Percentiles rank a stretch among this genome's conserved stretches.
These are phyloP conservation scores for Triglochin maritima DNA, from an alignment of 106 monocot species.

Conservation along the genomic window DNA sequence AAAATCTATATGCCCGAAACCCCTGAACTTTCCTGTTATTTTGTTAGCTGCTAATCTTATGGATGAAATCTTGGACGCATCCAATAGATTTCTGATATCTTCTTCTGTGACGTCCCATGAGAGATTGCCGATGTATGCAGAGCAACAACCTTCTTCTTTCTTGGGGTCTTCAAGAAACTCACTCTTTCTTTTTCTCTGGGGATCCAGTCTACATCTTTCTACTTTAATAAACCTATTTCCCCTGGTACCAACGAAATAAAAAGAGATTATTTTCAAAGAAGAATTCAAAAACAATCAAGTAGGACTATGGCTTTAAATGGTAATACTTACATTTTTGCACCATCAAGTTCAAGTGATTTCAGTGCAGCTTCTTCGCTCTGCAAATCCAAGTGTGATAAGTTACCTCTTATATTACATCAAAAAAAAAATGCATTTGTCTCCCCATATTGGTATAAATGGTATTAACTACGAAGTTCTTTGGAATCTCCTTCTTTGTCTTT, in stretches of 20 bases:
- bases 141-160: conserved; percentile 47
- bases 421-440: too few relatives aligned
- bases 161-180: conserved; percentile 39
- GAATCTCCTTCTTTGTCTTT: too few relatives aligned
- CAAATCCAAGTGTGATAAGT: not conserved
- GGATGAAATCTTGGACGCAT: conserved; percentile 35
- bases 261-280: not conserved
- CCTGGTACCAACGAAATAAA: conserved; percentile 17
- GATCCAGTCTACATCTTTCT: conserved; percentile 48
- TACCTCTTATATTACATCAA: not conserved
- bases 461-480: too few relatives aligned
- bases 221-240: conserved; percentile 48
- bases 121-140: conserved; percentile 59
- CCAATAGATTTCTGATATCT: conserved; percentile 36
- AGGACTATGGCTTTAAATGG: not conserved
- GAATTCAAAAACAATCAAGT: not conserved
- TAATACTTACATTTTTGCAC: conserved; percentile 4
- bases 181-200: conserved; percentile 33
- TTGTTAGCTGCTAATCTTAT: conserved; percentile 50
- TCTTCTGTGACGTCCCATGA: conserved; percentile 54
- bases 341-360: conserved; percentile 7
- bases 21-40: conserved; percentile 35
- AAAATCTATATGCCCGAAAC: conserved; percentile 62
- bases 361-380: conserved; percentile 1
- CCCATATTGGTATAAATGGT: too few relatives aligned